These are phyloP conservation scores for Hypsizygus marmoreus DNA, from an alignment of 768 basidiomycete species.

Conservation along the genomic window DNA sequence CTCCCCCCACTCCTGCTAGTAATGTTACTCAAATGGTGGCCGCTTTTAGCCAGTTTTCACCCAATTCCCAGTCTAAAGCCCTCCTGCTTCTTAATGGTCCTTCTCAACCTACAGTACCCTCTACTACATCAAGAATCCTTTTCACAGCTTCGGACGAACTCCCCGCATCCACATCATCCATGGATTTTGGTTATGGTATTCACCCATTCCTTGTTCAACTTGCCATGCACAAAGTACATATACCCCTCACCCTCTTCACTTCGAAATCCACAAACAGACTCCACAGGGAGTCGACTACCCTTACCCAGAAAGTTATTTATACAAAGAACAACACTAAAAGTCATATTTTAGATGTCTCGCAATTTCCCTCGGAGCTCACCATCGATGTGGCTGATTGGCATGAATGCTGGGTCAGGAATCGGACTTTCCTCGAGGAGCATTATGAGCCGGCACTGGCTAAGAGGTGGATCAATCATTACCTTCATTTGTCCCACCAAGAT, in stretches of 20 bases:
- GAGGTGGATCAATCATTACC: background rate
- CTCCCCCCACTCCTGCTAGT: background rate
- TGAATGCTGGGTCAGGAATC: conserved; percentile 14
- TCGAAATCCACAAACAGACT: background rate
- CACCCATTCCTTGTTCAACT: conserved; percentile 12
- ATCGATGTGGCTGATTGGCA: conserved; percentile 17
- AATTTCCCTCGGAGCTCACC: conserved; percentile 13
- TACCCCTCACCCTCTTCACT: conserved; percentile 7
- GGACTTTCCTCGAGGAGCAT: conserved; percentile 4
- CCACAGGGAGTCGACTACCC: background rate
- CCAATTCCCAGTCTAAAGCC: conserved; percentile 1
- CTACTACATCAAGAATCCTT: background rate
- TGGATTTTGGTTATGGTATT: conserved; percentile 6
- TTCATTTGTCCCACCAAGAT: conserved; percentile 2
- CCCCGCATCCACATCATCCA: background rate
- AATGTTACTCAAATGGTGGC: conserved; percentile 1
- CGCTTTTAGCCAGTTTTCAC: conserved; percentile 2
- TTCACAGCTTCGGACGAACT: conserved; percentile 3
- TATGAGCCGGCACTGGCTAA: background rate
- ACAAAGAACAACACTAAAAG: background rate
- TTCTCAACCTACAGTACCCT: conserved; percentile 1
- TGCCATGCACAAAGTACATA: conserved; percentile 1
- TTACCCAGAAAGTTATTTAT: background rate
- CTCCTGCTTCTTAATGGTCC: background rate
- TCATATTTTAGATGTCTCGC: conserved; percentile 13